These are phyloP conservation scores for Leccinum proximum DNA, from an alignment of 1,284 basidiomycete genomes.

Conservation along the genomic window DNA sequence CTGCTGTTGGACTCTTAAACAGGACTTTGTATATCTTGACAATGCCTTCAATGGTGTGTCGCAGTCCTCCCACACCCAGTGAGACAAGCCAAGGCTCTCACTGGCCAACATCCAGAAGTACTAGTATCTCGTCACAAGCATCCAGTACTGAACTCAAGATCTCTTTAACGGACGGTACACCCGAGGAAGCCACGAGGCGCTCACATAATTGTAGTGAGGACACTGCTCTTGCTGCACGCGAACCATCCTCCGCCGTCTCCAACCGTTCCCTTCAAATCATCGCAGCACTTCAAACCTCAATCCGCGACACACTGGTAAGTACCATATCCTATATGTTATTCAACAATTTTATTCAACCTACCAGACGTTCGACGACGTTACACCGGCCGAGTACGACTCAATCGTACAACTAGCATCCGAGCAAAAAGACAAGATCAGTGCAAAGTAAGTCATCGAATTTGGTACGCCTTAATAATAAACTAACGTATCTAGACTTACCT, in stretches of 20 bases:
- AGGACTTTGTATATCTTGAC: neutral
- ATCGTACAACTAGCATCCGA: neutral
- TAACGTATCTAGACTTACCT: neutral
- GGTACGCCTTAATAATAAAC: neutral
- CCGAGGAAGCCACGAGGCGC: neutral
- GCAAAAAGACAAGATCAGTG: neutral
- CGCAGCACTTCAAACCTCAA: neutral
- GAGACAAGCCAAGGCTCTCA: neutral
- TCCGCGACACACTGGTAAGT: neutral
- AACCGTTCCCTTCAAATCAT: neutral
- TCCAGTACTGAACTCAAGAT: neutral
- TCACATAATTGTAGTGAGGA: neutral
- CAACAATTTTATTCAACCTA: neutral
- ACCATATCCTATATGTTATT: neutral
- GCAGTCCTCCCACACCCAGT: neutral
- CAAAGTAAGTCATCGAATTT: neutral
- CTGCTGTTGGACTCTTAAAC: neutral
- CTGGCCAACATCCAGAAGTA: neutral
- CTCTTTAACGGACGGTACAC: neutral
- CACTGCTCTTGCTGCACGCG: neutral
- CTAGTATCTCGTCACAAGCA: neutral
- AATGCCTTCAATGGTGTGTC: neutral
- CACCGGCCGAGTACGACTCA: neutral
- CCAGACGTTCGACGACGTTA: neutral
- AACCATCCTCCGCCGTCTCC: neutral